These are phyloP conservation scores for Tetragonia tetragonoides DNA, from an alignment of 148 eudicot genomes.

Conservation along the genomic window DNA sequence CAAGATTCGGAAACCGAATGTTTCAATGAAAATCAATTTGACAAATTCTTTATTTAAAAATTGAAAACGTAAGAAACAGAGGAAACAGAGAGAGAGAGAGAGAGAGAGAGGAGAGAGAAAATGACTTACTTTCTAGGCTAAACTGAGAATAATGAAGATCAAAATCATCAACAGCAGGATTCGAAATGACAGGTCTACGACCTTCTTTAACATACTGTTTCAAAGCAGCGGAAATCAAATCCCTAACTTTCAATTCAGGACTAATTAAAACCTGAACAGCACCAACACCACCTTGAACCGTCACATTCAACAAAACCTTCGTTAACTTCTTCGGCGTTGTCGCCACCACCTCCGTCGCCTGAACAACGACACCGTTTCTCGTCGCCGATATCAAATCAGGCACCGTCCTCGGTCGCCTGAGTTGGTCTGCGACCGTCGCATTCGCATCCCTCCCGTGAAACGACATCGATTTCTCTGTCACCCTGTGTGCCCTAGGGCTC, in stretches of 20 bases:
- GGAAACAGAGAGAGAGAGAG: neutral
- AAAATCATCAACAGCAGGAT: conserved; percentile 29
- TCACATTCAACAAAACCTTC: conserved; percentile 68
- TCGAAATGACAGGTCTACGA: conserved; percentile 46
- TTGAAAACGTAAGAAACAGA: neutral
- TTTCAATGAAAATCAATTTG: too few relatives aligned
- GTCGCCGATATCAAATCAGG: conserved; percentile 45
- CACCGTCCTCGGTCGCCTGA: conserved; percentile 59
- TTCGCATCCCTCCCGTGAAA: conserved; percentile 40
- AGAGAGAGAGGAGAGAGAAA: neutral
- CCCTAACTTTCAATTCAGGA: conserved; percentile 56
- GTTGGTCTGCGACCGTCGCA: neutral
- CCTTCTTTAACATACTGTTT: conserved; percentile 61
- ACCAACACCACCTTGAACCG: conserved; percentile 65
- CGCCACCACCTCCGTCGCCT: neutral
- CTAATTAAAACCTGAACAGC: conserved; percentile 59
- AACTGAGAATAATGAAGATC: conserved; percentile 84
- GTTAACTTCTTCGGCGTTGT: conserved; percentile 40
- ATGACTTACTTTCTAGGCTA: conserved; percentile 68
- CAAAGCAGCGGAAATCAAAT: conserved; percentile 51
- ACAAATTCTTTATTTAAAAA: neutral
- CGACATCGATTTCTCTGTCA: conserved; percentile 46
- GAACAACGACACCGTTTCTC: neutral
- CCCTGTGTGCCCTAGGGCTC: conserved; percentile 31
- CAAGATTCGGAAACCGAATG: too few relatives aligned